phyloP scores from a whole-genome alignment of 192 early-diverging fungal genomes.

The Coemansia sp. region DNA sequence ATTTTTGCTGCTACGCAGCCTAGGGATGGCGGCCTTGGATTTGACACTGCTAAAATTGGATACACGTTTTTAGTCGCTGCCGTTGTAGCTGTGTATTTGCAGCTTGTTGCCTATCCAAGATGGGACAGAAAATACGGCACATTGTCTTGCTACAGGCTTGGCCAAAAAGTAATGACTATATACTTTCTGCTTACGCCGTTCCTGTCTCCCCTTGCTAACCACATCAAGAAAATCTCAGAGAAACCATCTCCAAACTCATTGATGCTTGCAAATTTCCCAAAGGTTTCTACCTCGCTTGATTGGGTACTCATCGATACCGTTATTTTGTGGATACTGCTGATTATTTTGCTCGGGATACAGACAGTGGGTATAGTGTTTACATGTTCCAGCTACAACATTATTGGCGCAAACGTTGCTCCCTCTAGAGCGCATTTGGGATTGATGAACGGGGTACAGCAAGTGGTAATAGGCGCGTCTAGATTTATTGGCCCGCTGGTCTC shows the following conservation, averaged over 20 bases:
- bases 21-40: slow-evolving; percentile 54
- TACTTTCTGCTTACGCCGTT: slow-evolving; percentile 14
- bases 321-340: slow-evolving; percentile 21
- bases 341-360: neutral
- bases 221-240: neutral
- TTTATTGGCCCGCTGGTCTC: slow-evolving; percentile 12
- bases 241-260: neutral
- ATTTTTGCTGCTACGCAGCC: slow-evolving; percentile 43
- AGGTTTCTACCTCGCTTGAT: neutral
- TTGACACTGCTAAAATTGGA: slow-evolving; percentile 53
- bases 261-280: neutral
- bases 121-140: slow-evolving; percentile 49
- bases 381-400: slow-evolving; percentile 6
- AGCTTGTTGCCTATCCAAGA: slow-evolving; percentile 52
- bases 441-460: slow-evolving; percentile 12
- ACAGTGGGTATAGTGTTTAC: neutral
- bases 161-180: slow-evolving; percentile 16
- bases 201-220: slow-evolving; percentile 13
- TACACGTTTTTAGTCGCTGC: slow-evolving; percentile 48
- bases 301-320: neutral
- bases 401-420: slow-evolving; percentile 6
- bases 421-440: slow-evolving; percentile 11
- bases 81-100: slow-evolving; percentile 44
- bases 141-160: slow-evolving; percentile 39
- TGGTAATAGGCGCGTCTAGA: neutral